phyloP scores from a whole-genome alignment of 805 yeast species.

The Kazachstania viticola region DNA sequence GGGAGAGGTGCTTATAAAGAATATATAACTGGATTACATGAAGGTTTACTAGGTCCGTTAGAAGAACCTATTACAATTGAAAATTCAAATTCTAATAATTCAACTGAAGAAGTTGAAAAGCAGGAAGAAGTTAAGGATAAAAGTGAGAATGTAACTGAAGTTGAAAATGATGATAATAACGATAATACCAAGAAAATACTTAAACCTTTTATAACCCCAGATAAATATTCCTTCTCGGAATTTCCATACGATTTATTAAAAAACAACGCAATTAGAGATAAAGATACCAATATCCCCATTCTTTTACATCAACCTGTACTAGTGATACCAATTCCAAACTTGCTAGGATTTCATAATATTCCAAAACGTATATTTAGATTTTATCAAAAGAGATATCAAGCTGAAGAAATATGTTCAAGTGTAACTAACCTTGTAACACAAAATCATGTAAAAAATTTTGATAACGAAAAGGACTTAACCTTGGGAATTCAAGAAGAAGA shows the following conservation, averaged over 20 bases:
- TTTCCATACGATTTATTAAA: constrained; percentile 35
- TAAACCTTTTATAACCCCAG: constrained; percentile 50
- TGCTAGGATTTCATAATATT: constrained; percentile 66
- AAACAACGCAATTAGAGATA: constrained; percentile 17
- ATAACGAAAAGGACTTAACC: constrained; percentile 28
- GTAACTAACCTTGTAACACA: constrained; percentile 43
- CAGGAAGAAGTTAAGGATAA: constrained; percentile 8
- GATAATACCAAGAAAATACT: constrained; percentile 28
- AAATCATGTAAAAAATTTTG: constrained; percentile 39
- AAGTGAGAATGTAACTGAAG: constrained; percentile 5
- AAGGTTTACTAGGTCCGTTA: constrained; percentile 88
- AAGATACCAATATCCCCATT: constrained; percentile 35
- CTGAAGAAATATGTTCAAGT: constrained; percentile 53
- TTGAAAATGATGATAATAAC: constrained; percentile 5
- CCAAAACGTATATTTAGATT: constrained; percentile 70
- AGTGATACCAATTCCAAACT: constrained; percentile 64
- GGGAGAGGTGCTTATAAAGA: constrained; percentile 97
- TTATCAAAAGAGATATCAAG: constrained; percentile 61
- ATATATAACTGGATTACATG: constrained; percentile 81
- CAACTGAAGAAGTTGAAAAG: constrained; percentile 4
- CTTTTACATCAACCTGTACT: constrained; percentile 68
- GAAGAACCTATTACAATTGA: constrained; percentile 33
- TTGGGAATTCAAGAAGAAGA: constrained; percentile 49
- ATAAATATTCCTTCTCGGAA: constrained; percentile 41
- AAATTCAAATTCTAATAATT: constrained; percentile 1